Evolutionary conservation across 148 eudicot genomes (phyloP).

Genomic region (Selenicereus undatus): DNA sequence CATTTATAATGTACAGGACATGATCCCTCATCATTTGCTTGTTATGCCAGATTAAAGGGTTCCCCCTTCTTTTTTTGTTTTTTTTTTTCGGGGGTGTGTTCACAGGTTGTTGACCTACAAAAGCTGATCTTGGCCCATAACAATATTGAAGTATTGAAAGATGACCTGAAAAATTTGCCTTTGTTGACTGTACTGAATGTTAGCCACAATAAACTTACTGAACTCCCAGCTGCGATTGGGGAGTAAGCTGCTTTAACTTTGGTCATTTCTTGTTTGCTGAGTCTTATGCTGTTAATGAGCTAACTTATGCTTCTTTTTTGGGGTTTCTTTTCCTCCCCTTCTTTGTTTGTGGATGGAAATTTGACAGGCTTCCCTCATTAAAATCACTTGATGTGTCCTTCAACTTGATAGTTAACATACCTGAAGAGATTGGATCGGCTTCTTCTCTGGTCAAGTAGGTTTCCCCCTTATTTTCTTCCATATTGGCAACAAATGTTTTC

Average conservation of each 20-base stretch:
- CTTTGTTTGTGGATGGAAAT: conserved; percentile 13
- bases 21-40: background rate
- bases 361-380: conserved; percentile 61
- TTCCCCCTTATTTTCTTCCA: background rate
- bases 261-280: background rate
- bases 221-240: conserved; percentile 90
- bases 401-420: conserved; percentile 51
- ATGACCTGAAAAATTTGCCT: conserved; percentile 73
- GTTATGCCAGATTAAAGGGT: conserved; percentile 8
- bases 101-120: conserved; percentile 90
- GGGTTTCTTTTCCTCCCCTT: background rate
- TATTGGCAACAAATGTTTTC: background rate
- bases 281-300: conserved; percentile 9
- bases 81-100: background rate
- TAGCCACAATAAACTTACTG: conserved; percentile 85
- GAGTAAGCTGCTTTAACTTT: conserved; percentile 50
- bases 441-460: conserved; percentile 87
- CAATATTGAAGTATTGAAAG: conserved; percentile 63
- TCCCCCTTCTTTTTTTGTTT: background rate
- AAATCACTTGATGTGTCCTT: conserved; percentile 80
- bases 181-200: conserved; percentile 67
- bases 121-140: conserved; percentile 97
- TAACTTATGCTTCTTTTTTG: conserved; percentile 8
- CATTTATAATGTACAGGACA: background rate
- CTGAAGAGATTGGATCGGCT: conserved; percentile 83